These are phyloP conservation scores for Trichomonas tenax DNA, from an alignment of 208 protist species.

Conservation along the genomic window DNA sequence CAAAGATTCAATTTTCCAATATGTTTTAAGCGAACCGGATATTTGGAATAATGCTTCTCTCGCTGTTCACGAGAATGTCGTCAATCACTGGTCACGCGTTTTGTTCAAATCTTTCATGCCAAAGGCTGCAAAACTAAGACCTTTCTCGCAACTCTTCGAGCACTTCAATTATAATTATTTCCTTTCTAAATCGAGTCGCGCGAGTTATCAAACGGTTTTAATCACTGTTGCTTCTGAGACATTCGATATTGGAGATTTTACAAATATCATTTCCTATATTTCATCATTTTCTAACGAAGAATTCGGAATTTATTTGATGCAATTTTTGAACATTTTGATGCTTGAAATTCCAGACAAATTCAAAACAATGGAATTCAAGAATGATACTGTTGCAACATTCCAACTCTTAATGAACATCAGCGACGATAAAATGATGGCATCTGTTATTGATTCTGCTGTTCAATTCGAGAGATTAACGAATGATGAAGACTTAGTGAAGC, in stretches of 20 bases:
- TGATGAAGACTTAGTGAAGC: neutral
- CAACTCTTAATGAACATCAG: neutral
- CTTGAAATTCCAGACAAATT: neutral
- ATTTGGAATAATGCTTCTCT: neutral
- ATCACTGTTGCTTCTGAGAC: neutral
- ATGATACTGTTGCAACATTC: neutral
- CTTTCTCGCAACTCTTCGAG: neutral
- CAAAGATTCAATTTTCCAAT: neutral
- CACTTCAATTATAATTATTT: neutral
- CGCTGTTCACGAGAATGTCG: neutral
- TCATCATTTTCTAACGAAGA: neutral
- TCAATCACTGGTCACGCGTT: neutral
- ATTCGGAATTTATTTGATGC: neutral
- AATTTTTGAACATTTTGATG: neutral
- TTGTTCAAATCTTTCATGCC: neutral
- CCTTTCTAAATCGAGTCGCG: neutral
- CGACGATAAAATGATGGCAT: neutral
- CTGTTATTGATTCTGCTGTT: neutral
- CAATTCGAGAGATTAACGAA: neutral
- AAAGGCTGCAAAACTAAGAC: neutral
- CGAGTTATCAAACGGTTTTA: neutral
- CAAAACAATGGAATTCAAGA: neutral
- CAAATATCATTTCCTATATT: neutral
- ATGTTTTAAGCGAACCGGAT: neutral
- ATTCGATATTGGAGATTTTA: neutral